phyloP scores from a whole-genome alignment of 1,139 yeast genomes.

The Sugiyamaella sp. region DNA sequence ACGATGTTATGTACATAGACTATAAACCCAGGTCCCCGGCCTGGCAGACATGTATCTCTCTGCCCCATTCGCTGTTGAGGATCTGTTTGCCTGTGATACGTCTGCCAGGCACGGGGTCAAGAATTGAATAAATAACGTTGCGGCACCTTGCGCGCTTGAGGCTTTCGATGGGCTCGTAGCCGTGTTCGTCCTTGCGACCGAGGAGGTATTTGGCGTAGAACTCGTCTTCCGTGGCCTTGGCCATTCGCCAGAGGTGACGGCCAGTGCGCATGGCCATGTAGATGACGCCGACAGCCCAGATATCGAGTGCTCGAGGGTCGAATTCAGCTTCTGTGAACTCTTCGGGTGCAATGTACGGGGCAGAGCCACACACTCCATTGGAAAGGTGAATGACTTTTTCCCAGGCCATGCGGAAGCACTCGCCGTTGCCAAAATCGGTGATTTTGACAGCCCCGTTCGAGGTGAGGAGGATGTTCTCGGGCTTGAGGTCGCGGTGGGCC shows the following conservation, averaged over 20 bases:
- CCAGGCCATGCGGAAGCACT: constrained; percentile 96
- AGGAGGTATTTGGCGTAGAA: constrained; percentile 72
- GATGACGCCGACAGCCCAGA: constrained; percentile 97
- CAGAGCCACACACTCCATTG: constrained; percentile 84
- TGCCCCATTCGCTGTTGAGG: constrained; percentile 91
- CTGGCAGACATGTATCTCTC: constrained; percentile 76
- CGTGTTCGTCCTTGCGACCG: constrained; percentile 75
- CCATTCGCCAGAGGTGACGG: constrained; percentile 85
- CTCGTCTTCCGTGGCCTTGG: constrained; percentile 69
- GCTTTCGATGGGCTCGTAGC: constrained; percentile 87
- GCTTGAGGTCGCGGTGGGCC: constrained; percentile 90
- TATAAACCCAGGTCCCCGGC: constrained; percentile 52
- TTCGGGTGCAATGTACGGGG: constrained; percentile 96
- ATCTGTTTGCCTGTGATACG: constrained; percentile 86
- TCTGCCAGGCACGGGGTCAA: constrained; percentile 83
- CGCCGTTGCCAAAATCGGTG: constrained; percentile 94
- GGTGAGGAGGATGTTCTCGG: constrained; percentile 83
- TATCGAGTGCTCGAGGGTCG: constrained; percentile 88
- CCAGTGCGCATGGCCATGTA: constrained; percentile 99
- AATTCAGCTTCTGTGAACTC: constrained; percentile 73
- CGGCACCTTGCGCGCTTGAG: constrained; percentile 80
- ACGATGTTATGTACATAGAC: not conserved
- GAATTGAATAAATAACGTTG: constrained; percentile 85
- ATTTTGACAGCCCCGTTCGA: constrained; percentile 78
- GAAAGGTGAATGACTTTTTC: constrained; percentile 80